phyloP scores from a whole-genome alignment of 352 stramenopile species.

The Phytophthora kernoviae region DNA sequence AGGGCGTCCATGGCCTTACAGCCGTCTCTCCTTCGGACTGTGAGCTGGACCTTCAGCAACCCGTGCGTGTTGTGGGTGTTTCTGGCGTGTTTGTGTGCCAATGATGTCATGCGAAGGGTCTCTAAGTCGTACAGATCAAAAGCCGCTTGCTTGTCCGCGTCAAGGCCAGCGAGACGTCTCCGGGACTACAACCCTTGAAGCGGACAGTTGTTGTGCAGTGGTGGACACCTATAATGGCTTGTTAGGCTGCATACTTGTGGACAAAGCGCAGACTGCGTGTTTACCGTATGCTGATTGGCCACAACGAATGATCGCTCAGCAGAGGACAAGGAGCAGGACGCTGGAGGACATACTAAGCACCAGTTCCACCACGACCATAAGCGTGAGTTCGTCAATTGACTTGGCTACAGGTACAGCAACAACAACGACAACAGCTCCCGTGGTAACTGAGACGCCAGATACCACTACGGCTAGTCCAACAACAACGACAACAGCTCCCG shows the following conservation, averaged over 20 bases:
- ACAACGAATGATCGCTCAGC: conserved; percentile 1
- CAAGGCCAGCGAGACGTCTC: conserved; percentile 29
- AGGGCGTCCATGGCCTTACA: background rate
- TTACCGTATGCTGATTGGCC: conserved; percentile 27
- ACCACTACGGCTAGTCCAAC: too few species aligned
- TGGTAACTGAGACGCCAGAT: too few species aligned
- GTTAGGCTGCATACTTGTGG: conserved; percentile 41
- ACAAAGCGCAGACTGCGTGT: conserved; percentile 26
- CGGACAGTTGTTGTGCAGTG: conserved; percentile 53
- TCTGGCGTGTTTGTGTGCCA: conserved; percentile 43
- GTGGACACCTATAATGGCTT: conserved; percentile 25
- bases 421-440: background rate
- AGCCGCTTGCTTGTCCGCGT: conserved; percentile 38
- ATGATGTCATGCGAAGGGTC: conserved; percentile 38
- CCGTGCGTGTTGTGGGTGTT: conserved; percentile 40
- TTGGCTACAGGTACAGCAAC: background rate
- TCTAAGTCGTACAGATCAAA: background rate
- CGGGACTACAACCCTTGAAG: conserved; percentile 18
- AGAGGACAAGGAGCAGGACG: conserved; percentile 21
- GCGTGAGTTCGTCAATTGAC: background rate
- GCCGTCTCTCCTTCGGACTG: conserved; percentile 20
- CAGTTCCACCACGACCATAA: background rate
- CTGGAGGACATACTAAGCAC: conserved; percentile 10
- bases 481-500: background rate
- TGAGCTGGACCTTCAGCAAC: conserved; percentile 8